A percentile compares a stretch with the other conserved stretches of the same genome.
Conservation (phyloP, 192 early-diverging fungal species). For the Lobosporangium transversale region DNA sequence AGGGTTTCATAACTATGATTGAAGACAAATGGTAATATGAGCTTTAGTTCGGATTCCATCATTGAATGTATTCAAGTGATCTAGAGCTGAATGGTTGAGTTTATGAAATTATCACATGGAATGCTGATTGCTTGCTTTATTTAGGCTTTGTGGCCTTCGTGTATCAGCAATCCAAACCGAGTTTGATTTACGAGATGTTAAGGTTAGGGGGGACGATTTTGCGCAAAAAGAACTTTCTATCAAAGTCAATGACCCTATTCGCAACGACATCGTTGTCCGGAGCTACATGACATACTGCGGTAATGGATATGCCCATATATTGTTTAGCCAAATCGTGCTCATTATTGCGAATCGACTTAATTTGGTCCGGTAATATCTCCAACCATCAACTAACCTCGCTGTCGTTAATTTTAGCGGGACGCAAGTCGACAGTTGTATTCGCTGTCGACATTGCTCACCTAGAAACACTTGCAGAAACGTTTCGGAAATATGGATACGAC, state of each 20-base stretch:
- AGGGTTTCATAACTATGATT: constrained; percentile 85
- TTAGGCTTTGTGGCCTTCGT: constrained; percentile 73
- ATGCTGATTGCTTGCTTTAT: too few relatives aligned
- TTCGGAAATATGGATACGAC: constrained; percentile 62
- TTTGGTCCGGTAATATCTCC: too few relatives aligned
- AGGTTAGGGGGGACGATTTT: constrained; percentile 70
- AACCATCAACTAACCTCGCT: not conserved
- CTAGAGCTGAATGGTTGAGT: too few relatives aligned
- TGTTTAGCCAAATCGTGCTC: not conserved
- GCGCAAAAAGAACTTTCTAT: constrained; percentile 59
- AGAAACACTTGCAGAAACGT: constrained; percentile 61
- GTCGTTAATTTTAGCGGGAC: constrained; percentile 23
- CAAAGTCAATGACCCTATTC: constrained; percentile 63
- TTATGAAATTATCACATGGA: too few relatives aligned
- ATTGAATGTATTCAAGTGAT: not conserved
- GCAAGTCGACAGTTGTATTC: constrained; percentile 86
- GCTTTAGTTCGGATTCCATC: too few relatives aligned
- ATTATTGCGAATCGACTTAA: not conserved
- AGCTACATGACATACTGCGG: constrained; percentile 67
- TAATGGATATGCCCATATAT: too few relatives aligned
- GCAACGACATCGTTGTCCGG: constrained; percentile 74
- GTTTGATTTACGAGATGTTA: constrained; percentile 61
- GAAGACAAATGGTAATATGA: constrained; percentile 71
- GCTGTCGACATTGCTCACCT: constrained; percentile 88
- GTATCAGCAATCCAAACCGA: constrained; percentile 74